phyloP scores from a whole-genome alignment of 441 rosid genomes.

The Sinapis alba region DNA sequence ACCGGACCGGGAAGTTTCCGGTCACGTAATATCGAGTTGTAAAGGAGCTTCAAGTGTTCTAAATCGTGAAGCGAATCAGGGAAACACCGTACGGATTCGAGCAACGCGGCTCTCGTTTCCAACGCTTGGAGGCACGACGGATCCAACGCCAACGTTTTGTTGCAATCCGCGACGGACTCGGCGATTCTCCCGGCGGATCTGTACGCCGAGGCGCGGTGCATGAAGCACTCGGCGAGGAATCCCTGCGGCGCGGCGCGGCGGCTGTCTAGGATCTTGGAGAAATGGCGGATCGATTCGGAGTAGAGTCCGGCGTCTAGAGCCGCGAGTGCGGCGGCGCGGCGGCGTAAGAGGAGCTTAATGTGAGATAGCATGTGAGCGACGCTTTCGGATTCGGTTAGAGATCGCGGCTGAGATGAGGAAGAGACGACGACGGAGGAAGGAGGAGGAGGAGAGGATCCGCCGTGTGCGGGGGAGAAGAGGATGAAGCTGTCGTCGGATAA shows the following conservation, averaged over 20 bases:
- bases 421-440: conserved; percentile 39
- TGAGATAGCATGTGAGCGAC: conserved; percentile 68
- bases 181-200: conserved; percentile 69
- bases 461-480: conserved; percentile 41
- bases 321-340: conserved; percentile 80
- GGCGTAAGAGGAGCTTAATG: conserved; percentile 85
- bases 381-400: conserved; percentile 55
- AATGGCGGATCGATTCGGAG: conserved; percentile 85
- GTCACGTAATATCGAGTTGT: conserved; percentile 41
- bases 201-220: conserved; percentile 79
- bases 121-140: conserved; percentile 38
- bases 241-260: conserved; percentile 84
- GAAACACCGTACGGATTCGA: conserved; percentile 36
- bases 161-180: conserved; percentile 81
- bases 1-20: conserved; percentile 45
- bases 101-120: conserved; percentile 36
- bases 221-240: conserved; percentile 72
- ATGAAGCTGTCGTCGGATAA: conserved; percentile 91
- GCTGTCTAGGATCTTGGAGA: conserved; percentile 78
- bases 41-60: conserved; percentile 40
- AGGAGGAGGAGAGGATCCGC: conserved; percentile 34
- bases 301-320: conserved; percentile 81
- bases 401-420: conserved; percentile 61
- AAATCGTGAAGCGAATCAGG: conserved; percentile 42
- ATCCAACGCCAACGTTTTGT: conserved; percentile 43